These are phyloP conservation scores for Ophiostoma angusticollis DNA, from an alignment of 2,329 filamentous ascomycete genomes.

Conservation along the genomic window DNA sequence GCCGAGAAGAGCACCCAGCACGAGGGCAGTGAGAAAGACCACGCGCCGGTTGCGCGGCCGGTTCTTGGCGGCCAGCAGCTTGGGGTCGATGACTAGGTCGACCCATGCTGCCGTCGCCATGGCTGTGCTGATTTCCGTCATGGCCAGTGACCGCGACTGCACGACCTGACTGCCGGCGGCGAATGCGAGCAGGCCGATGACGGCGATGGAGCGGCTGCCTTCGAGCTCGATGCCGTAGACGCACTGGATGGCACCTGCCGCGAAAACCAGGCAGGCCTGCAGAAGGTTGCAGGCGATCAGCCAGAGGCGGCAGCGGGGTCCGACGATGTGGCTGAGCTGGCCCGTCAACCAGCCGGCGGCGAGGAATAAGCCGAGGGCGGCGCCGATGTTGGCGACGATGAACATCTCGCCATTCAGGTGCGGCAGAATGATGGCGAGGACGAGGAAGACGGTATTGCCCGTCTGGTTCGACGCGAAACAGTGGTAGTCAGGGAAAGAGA, in stretches of 20 bases:
- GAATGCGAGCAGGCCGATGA: conserved; percentile 39
- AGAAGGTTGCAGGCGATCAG: conserved; percentile 39
- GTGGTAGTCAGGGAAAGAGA: conserved; percentile 47
- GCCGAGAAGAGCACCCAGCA: conserved; percentile 37
- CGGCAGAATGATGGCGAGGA: conserved; percentile 37
- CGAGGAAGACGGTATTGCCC: conserved; percentile 49
- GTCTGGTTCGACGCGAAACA: conserved; percentile 55
- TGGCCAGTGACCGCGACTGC: conserved; percentile 37
- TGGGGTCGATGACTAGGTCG: conserved; percentile 43
- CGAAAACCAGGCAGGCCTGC: conserved; percentile 43
- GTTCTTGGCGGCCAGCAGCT: conserved; percentile 34
- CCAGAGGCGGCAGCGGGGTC: conserved; percentile 38
- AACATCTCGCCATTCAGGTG: conserved; percentile 35
- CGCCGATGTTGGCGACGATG: conserved; percentile 39
- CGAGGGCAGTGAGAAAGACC: conserved; percentile 34
- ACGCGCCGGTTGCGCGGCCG: conserved; percentile 35
- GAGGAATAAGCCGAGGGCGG: conserved; percentile 43
- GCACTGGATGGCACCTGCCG: conserved; percentile 36
- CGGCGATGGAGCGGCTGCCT: conserved; percentile 28
- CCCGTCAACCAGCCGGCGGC: conserved; percentile 41
- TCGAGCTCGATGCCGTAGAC: conserved; percentile 23
- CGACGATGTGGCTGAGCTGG: conserved; percentile 41
- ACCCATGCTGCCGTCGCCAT: conserved; percentile 54
- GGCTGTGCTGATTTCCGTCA: conserved; percentile 50
- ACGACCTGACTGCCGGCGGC: conserved; percentile 47